Evolutionary conservation across 2,329 filamentous ascomycete genomes (phyloP), one percentile per base, ranked within the genome.

Genomic region (Calonectria hawksworthii): DNA sequence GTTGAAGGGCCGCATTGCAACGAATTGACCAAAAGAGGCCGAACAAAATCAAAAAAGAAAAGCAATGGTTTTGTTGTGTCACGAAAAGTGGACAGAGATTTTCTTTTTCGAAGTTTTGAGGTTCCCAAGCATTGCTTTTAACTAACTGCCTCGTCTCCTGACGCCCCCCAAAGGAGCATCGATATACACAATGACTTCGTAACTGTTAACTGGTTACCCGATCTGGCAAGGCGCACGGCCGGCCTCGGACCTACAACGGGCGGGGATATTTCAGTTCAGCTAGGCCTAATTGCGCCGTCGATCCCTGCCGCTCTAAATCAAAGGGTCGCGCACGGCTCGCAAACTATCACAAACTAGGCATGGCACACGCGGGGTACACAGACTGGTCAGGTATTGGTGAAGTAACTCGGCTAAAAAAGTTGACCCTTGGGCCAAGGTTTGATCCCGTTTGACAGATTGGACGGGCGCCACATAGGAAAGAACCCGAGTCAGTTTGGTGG

Each of bases 1-100:
- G 47, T 80, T 82, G 59, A 81, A 83, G 80, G 86, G 85, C 77
- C 83, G 81, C 86, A 87, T 61, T 11, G 56, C 36, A 34, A 61
- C n/a, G 26, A 28, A 41, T 8, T 11, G 32, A 16, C 54, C 56
- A 28, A 28, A 47, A 47, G n/a, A 47, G 21, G 44, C 16, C 23
- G 16, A 38, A 16, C 18, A 44, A 18, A 44, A 44, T 61, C 56
- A 56, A 56, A 28, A 56, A 56, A 34, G 21, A 47, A 47, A 23
- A 18, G 11, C 44, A 4, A 47, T 47, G 44, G 44, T 13, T 13
- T 47, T 47, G 44, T 9, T 47, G 44, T 47, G n/a, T 47, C 44
- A 47, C 44, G n/a, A 47, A 47, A 47, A 47, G 44, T 47, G 44
- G 44, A 23, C 44, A 47, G 44, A 47, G 44, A 47, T n/a, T n/a